Base-by-base conservation (phyloP, 1,139 yeast species). In the Blastobotrys proliferans region DNA sequence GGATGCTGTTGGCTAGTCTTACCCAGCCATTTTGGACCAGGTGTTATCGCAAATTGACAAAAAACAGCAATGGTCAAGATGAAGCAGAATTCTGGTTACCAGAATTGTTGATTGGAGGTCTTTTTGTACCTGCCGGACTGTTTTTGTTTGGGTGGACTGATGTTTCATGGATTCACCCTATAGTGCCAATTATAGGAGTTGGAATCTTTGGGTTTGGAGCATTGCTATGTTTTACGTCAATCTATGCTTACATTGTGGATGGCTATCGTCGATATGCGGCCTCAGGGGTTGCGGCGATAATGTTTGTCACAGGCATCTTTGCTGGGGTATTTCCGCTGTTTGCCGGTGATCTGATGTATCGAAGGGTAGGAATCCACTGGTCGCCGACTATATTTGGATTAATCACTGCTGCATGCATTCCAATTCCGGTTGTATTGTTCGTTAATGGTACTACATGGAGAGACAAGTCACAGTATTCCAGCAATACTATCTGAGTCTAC, bases 161-260 rank as follows among this genome's bases (percentile, higher is more conserved):
- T 8, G 94, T 94, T 68, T 83, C 53, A 2, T 51, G 57, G 1
- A 77, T 86, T 18, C 94, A 83, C 60, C 86, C 94, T 92, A 79
- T 84, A 67, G 85, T 79, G 10, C 88, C 95, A 11, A 70, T 81
- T 34, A 77, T 83, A 20, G 79, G 84, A 0, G 76, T 80, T 26
- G 66, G 71, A 4, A 70, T 83, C 9, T 74, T 77, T 51, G 83
- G 82, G 0, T 64, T 73, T 50, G 83, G 83, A 1, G 66, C 74
- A 46, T 73, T 76, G 51, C 66, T 74, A 56, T 66, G 76, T 54
- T 64, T 69, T 69, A 55, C 73, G 61, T 60, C 72, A 59, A 56
- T 68, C 52, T 56, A 77, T 51, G 64, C 69, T 33, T 79, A 78
- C 51, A 65, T 78, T 29, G 74, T 73, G n/a, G 76, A 74, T 56